Base-by-base conservation (phyloP, 805 yeast species). In the Saccharomycopsis lassenensis region DNA sequence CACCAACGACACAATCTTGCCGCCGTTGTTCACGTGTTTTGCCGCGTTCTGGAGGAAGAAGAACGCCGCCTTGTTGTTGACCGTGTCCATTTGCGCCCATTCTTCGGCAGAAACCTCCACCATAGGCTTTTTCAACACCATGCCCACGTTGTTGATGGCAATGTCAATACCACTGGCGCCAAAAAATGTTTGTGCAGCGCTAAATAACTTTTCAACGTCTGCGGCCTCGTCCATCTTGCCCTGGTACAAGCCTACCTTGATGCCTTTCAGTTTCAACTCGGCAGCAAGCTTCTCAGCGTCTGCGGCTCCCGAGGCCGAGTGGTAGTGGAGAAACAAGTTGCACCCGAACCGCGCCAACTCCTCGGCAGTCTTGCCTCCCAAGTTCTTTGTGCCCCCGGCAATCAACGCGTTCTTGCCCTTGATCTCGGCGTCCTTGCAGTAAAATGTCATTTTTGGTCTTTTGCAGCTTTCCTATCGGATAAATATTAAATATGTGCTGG, bases 141-240 rank as follows among this genome's bases (percentile, higher is more conserved):
- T 70, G 36, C 84, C 84, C 26, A 74, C 76, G 45, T 72, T 74
- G 57, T 75, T 75, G 47, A 77, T 61, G n/a, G 82, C 83, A 49
- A 71, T 63, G 47, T 77, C 80, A 44, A 72, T 57, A 24, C 77
- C 78, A 3, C 24, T 15, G n/a, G 33, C 27, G n/a, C n/a, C n/a
- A 39, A 72, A 65, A 27, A 56, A 52, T 10, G 51, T 41, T 36
- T 58, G 57, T 5, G 74, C 70, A 7, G 52, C 54, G 12, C 54
- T 63, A 47, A 77, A 76, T 36, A 76, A 53, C 20, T 58, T 54
- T 15, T 55, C 51, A 24, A 63, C 57, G 7, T 64, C 70, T 1
- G 46, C 55, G 31, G 71, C 73, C 2, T 49, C 48, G 18, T 60
- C 54, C 33, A 73, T 55, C 28, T 61, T 59, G 12, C 67, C 70